Percentiles rank a stretch among this genome's conserved stretches.
Conservation (phyloP, 2,329 filamentous ascomycete species). For the Botrytis fragariae region DNA sequence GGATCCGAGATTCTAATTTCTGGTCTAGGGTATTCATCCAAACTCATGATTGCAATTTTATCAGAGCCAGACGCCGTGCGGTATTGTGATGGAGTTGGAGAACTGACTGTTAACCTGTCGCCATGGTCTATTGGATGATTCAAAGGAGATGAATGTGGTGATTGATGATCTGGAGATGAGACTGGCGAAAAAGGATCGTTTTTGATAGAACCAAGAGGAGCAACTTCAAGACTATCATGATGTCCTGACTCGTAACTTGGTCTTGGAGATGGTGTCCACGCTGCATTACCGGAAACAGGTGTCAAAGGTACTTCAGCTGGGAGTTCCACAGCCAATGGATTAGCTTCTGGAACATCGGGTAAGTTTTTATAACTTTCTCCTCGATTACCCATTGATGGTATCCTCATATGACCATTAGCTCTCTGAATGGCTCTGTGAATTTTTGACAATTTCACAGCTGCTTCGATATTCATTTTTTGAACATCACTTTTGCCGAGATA, state of each 20-base stretch:
- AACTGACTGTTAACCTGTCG: conserved; percentile 54
- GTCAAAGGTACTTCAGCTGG: conserved; percentile 47
- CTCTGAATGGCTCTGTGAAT: conserved; percentile 68
- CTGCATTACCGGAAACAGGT: conserved; percentile 19
- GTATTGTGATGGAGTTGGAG: conserved; percentile 59
- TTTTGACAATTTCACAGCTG: conserved; percentile 78
- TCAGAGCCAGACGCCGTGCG: conserved; percentile 59
- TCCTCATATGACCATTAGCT: conserved; percentile 24
- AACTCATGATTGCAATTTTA: conserved; percentile 62
- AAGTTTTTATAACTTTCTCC: conserved; percentile 27
- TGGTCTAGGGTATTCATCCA: conserved; percentile 56
- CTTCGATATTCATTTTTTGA: conserved; percentile 72
- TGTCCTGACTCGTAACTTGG: conserved; percentile 39
- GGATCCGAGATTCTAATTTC: conserved; percentile 11
- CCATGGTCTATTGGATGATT: conserved; percentile 42
- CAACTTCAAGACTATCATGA: conserved; percentile 33
- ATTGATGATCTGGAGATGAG: conserved; percentile 28
- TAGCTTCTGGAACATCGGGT: conserved; percentile 41
- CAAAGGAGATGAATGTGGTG: conserved; percentile 13
- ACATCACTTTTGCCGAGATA: conserved; percentile 75
- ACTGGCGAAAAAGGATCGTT: conserved; percentile 42
- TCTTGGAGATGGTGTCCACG: conserved; percentile 29
- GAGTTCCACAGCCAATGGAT: conserved; percentile 50
- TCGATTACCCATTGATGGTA: conserved; percentile 14
- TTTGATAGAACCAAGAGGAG: conserved; percentile 15